phyloP scores from a whole-genome alignment of 2,329 filamentous ascomycete species.

The Rutstroemia sp. region DNA sequence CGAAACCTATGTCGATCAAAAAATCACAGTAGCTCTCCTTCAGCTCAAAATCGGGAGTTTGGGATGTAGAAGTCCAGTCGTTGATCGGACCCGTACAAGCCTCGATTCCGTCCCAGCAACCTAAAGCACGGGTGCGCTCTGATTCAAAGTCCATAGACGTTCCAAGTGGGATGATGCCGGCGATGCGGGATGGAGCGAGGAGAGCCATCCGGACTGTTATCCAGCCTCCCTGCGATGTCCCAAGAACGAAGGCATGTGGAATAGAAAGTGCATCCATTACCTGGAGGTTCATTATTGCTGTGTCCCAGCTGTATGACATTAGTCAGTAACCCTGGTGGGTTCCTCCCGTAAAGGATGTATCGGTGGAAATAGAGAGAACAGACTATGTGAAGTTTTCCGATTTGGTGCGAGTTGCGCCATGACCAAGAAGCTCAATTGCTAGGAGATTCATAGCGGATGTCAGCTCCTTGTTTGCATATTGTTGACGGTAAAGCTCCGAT shows the following conservation, averaged over 20 bases:
- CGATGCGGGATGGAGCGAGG: slow-evolving; percentile 40
- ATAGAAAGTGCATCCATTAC: slow-evolving; percentile 45
- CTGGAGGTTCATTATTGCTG: slow-evolving; percentile 47
- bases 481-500: slow-evolving; percentile 37
- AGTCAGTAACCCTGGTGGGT: background rate
- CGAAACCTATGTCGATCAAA: slow-evolving; percentile 39
- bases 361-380: background rate
- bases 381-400: slow-evolving; percentile 43
- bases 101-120: slow-evolving; percentile 42
- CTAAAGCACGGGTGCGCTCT: slow-evolving; percentile 35
- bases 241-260: slow-evolving; percentile 41
- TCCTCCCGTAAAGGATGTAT: background rate
- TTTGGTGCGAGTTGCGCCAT: slow-evolving; percentile 37
- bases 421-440: slow-evolving; percentile 46
- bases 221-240: slow-evolving; percentile 47
- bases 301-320: slow-evolving; percentile 37
- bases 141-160: slow-evolving; percentile 49
- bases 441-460: slow-evolving; percentile 40
- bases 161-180: slow-evolving; percentile 41
- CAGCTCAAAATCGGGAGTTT: slow-evolving; percentile 40
- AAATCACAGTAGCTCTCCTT: slow-evolving; percentile 40
- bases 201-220: slow-evolving; percentile 44
- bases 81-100: slow-evolving; percentile 35
- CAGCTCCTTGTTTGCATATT: slow-evolving; percentile 37
- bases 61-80: slow-evolving; percentile 20